Evolutionary conservation across 148 eudicot species (phyloP), one percentile per base, ranked within the genome.

Genomic region (Chenopodium formosanum): DNA sequence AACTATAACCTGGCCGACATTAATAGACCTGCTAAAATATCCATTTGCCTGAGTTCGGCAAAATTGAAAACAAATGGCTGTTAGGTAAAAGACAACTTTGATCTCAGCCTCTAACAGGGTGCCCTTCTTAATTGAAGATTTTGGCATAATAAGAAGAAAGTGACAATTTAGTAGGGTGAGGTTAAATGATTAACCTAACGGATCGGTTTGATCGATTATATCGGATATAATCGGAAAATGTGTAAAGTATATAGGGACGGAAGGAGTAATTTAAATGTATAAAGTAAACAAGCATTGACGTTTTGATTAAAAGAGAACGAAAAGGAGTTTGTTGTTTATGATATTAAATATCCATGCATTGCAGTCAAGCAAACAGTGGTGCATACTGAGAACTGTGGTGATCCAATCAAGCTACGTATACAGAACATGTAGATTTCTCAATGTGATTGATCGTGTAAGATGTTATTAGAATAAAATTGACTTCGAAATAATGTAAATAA

Each of bases 21-120:
- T 53, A 65, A 82, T 50, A 68, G 67, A 13, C 75, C 74, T 75
- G 80, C 31, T 19, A 19, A 69, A 40, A 25, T 53, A 66, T 76
- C 75, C 79, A 76, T 82, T 76, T 81, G 83, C 78, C 52, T 75
- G 29, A 68, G 76, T 82, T 82, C 79, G 68, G 60, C 79, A 68
- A 22, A 76, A 40, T 10, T n/a, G 4, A 52, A 3, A 67, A 76
- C 75, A 68, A 32, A 50, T 75, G 83, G 71, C 78, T 73, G 71
- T 56, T 47, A 2, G 9, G 31, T 27, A 63, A 80, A 46, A 63
- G 73, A 64, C 78, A 53, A n/a, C 76, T 22, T 47, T 25, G 62
- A 48, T 32, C 62, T 14, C 22, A 56, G 19, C 62, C 62, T 56
- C 62, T 56, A 56, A 67, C 29, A 9, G 66, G 0, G 25, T 62